These are phyloP conservation scores for Hymenoscyphus fructigenus DNA, from an alignment of 2,329 filamentous ascomycete genomes.

Conservation along the genomic window DNA sequence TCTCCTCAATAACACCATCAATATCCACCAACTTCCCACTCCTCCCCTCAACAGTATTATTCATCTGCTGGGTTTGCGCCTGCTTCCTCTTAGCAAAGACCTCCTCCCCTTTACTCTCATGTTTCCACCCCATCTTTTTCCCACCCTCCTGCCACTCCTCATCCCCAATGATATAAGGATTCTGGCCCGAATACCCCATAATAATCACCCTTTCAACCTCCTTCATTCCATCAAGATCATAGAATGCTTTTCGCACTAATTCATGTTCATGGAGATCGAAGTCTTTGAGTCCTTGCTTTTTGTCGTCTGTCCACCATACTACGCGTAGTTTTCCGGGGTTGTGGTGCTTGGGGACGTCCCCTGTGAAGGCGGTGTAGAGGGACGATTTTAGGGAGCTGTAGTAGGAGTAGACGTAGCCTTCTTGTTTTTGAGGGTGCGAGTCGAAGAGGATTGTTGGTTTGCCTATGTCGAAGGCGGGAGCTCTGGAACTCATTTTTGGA, in stretches of 20 bases:
- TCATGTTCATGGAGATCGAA: constrained; percentile 30
- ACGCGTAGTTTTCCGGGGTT: constrained; percentile 28
- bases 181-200: constrained; percentile 31
- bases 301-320: constrained; percentile 29
- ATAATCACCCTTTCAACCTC: constrained; percentile 29
- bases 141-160: constrained; percentile 8
- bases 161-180: constrained; percentile 27
- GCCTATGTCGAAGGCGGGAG: constrained; percentile 15
- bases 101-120: constrained; percentile 7
- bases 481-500: neutral
- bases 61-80: constrained; percentile 1
- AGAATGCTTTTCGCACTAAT: constrained; percentile 27
- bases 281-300: constrained; percentile 29
- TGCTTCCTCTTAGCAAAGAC: constrained; percentile 2
- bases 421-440: constrained; percentile 32
- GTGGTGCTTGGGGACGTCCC: constrained; percentile 28
- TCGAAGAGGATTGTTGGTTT: constrained; percentile 31
- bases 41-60: constrained; percentile 9
- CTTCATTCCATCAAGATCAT: constrained; percentile 24
- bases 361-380: constrained; percentile 29
- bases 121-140: constrained; percentile 8
- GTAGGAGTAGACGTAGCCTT: constrained; percentile 28
- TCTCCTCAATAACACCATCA: constrained; percentile 15
- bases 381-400: constrained; percentile 24
- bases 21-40: constrained; percentile 20